Evolutionary conservation across 352 stramenopile species (phyloP), one percentile per base, ranked within the genome.

Genomic region (Phytophthora rubi): DNA sequence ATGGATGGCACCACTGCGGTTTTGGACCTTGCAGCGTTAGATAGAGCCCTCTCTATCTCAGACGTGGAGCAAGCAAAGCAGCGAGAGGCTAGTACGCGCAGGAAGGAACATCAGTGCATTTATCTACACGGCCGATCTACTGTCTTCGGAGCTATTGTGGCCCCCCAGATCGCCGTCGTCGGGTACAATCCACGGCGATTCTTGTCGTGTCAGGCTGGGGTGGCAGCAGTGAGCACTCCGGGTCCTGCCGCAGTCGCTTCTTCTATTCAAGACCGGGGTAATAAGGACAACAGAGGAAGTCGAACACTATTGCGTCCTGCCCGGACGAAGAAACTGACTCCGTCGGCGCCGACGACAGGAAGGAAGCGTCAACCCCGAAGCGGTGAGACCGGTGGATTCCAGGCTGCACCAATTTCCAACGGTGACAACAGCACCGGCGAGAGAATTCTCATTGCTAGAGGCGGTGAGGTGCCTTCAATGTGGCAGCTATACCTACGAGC

Each of bases 61-160:
- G 80, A 89, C 13, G 68, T 82, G 4, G 71, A 77, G 18, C 32
- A 76, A 3, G 70, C 65, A 2, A 78, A 73, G n/a, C 68, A 82
- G 39, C 73, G 63, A 10, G 74, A 85, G 9, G 85, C 60, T 51
- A 74, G 75, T 21, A 74, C 68, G 35, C 69, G 75, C 5, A 76
- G 82, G 47, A 89, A 87, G 52, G 75, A 81, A 55, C 75, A 74
- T 30, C 84, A 89, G 55, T 88, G 82, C 42, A 49, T 90, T 30
- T 92, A 89, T 42, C 68, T 92, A 32, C 75, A 79, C 8, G 84
- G 82, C 12, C 62, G 71, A 23, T 62, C 71, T 2, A 87, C 80
- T 0, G 67, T 90, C 5, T 90, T 88, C 51, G 66, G 75, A 37
- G 73, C 79, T 2, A 56, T 90, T 23, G 62, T 90, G 6, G 53